phyloP scores from a whole-genome alignment of 2,329 filamentous ascomycete species.

The Penicillium sp. region DNA sequence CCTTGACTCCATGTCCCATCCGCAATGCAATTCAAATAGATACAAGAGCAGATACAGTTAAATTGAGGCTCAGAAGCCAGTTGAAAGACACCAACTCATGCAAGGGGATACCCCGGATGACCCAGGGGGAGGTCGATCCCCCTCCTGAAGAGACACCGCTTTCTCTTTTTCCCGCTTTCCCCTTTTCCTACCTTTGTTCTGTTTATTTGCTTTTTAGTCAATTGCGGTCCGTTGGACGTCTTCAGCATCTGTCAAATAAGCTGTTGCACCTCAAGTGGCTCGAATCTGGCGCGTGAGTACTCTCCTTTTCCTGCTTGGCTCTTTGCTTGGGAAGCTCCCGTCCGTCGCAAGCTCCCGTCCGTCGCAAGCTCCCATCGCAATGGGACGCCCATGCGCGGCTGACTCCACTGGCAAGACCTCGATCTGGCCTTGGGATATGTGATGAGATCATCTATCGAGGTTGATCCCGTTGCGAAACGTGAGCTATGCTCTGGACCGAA shows the following conservation, averaged over 20 bases:
- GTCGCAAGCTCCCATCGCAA: background rate
- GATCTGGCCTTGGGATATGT: background rate
- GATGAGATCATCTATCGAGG: background rate
- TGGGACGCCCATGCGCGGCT: background rate
- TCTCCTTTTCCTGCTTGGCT: background rate
- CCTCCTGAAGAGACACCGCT: conserved; percentile 24
- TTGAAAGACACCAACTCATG: background rate
- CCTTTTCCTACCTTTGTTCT: conserved; percentile 20
- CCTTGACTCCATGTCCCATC: background rate
- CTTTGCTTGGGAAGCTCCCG: conserved; percentile 5
- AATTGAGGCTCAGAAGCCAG: too few species aligned
- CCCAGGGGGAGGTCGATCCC: conserved; percentile 5
- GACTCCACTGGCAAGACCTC: background rate
- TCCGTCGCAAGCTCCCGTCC: background rate
- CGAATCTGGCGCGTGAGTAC: conserved; percentile 21
- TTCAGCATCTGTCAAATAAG: conserved; percentile 7
- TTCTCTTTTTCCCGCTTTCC: conserved; percentile 26
- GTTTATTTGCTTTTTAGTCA: conserved; percentile 16
- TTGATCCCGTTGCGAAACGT: background rate
- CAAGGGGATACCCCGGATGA: conserved; percentile 7
- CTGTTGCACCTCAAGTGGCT: conserved; percentile 15
- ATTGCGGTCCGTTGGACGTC: conserved; percentile 10
- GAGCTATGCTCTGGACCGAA: background rate
- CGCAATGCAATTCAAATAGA: too few species aligned
- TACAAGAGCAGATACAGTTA: too few species aligned